These are phyloP conservation scores for Graphium sp. DNA, from an alignment of 2,329 filamentous ascomycete genomes.

Conservation along the genomic window DNA sequence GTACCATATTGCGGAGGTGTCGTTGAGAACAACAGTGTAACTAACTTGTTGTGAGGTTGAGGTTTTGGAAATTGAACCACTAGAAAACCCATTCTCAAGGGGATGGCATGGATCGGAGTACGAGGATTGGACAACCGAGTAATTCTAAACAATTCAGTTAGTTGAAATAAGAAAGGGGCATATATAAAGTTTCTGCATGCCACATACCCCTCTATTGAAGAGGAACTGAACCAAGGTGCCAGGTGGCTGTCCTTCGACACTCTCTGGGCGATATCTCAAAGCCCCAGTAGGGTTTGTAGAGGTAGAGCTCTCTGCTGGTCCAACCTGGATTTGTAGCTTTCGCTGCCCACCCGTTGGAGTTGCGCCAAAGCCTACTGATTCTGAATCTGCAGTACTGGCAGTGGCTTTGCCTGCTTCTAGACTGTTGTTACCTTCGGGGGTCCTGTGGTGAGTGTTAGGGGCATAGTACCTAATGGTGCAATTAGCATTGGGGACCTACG, in stretches of 20 bases:
- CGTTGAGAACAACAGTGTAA: slow-evolving; percentile 14
- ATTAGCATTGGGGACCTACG: no score
- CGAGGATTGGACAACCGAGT: slow-evolving; percentile 20
- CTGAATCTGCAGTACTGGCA: no score
- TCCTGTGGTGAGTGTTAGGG: no score
- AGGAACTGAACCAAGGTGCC: slow-evolving; percentile 16
- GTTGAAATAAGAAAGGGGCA: not conserved
- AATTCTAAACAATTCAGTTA: slow-evolving; percentile 10
- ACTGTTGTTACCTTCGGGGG: no score
- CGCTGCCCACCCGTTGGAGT: slow-evolving; percentile 15
- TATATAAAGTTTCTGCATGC: not conserved
- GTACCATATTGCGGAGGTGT: slow-evolving; percentile 18
- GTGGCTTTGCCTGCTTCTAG: no score
- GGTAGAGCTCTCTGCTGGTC: slow-evolving; percentile 13
- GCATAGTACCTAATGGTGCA: no score
- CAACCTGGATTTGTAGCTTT: slow-evolving; percentile 15
- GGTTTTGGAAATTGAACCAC: slow-evolving; percentile 18
- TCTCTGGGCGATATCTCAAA: slow-evolving; percentile 11
- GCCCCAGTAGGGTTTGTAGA: no score
- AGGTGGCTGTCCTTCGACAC: slow-evolving; percentile 12
- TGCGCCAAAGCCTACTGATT: no score
- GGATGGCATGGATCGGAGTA: slow-evolving; percentile 22
- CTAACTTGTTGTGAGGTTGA: slow-evolving; percentile 13
- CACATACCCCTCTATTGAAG: slow-evolving; percentile 13
- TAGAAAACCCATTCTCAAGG: slow-evolving; percentile 18